Evolutionary conservation across 2,329 filamentous ascomycete genomes (phyloP), one percentile per base, ranked within the genome.

Genomic region (Allantophomopsis cytisporea): DNA sequence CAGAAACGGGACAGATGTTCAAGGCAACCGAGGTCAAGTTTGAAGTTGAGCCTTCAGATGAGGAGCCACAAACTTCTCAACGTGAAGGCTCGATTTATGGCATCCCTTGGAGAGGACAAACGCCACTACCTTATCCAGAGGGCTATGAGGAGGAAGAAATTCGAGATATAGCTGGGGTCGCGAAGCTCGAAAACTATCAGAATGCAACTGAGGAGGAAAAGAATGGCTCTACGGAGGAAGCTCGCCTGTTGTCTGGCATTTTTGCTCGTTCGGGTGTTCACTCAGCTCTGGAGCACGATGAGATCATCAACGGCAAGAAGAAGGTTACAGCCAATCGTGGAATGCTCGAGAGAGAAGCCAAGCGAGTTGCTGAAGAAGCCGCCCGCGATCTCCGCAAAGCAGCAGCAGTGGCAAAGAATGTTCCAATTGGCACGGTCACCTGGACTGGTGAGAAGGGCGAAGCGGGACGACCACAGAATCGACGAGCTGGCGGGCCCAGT

Each of bases 221-320:
- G 7, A 57, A 61, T 1, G 49, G 59, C 2, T 34, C 56, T 0
- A 60, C 66, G 8, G 71, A 77, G 33, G 83, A 89, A 55, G 78
- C 79, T 39, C 82, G 85, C 35, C 76, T 96, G 47, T 82, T 96
- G 64, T 80, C 88, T 45, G 83, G 83, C 38, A 86, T 98, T 40
- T 94, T 96, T 55, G 80, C 87, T 1, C 77, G 80, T 32, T 83
- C 85, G 1, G 83, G 80, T 2, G 83, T 96, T 1, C 87, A 94
- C 51, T 87, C 83, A n/a, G 85, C 88, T 0, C 74, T 95, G 35
- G 85, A 95, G 51, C 91, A 98, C 55, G 91, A 96, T 48, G 75
- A 86, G 39, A 94, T 96, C 51, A 74, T 96, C 50, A 83, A 80
- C 48, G 82, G 82, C 31, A 81, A 77, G 49, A 74, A 75, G 38